A percentile compares a stretch with the other conserved stretches of the same genome.
Evolutionary conservation across 805 yeast genomes (phyloP).

Genomic region (Kodamaea leandrae): DNA sequence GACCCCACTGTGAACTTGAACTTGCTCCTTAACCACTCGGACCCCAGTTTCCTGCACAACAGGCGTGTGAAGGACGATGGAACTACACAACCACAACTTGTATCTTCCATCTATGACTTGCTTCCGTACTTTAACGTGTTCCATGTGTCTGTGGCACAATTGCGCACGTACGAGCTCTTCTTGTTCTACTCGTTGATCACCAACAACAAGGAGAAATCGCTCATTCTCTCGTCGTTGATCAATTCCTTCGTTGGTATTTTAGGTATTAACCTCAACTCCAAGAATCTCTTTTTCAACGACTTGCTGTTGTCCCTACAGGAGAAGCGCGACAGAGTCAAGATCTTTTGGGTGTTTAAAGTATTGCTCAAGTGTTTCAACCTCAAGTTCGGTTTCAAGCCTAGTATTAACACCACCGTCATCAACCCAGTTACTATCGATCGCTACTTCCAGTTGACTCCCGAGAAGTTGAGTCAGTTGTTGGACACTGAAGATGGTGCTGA

Average conservation of each 20-base stretch:
- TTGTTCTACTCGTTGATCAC: conserved; percentile 47
- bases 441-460: conserved; percentile 44
- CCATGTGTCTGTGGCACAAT: conserved; percentile 45
- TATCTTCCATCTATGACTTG: conserved; percentile 42
- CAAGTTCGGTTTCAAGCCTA: conserved; percentile 46
- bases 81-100: conserved; percentile 10
- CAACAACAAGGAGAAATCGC: conserved; percentile 41
- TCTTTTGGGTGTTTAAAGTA: conserved; percentile 47
- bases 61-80: conserved; percentile 7
- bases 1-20: conserved; percentile 45
- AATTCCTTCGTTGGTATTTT: conserved; percentile 44
- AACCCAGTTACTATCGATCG: conserved; percentile 47
- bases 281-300: conserved; percentile 45
- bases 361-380: conserved; percentile 40
- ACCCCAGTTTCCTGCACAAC: conserved; percentile 27
- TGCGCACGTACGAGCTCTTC: conserved; percentile 50
- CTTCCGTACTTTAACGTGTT: conserved; percentile 48
- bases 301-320: conserved; percentile 39
- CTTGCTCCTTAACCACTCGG: conserved; percentile 35
- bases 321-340: conserved; percentile 38
- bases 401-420: conserved; percentile 45
- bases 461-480: conserved; percentile 36
- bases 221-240: conserved; percentile 36
- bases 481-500: conserved; percentile 26
- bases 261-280: conserved; percentile 41